Evolutionary conservation across 1,139 yeast species (phyloP), one percentile per base, ranked within the genome.

Genomic region (Candida sojae): DNA sequence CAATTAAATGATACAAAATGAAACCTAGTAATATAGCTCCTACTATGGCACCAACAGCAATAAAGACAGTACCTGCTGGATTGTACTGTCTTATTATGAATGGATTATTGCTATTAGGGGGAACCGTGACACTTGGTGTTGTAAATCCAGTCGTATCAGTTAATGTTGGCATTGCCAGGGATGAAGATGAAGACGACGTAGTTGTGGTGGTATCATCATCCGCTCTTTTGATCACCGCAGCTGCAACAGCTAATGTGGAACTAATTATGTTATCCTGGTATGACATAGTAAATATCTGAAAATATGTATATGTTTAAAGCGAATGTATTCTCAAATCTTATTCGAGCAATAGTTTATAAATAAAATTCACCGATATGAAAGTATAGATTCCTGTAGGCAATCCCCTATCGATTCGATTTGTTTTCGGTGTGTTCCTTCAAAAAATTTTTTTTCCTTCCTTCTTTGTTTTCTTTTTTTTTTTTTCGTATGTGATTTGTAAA

Each of bases 41-140:
- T 3, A 85, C 82, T 40, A 84, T 73, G 10, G 85, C 74, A 0
- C 95, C 96, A 29, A 87, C 86, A 0, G 88, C 88, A 52, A 88
- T 88, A 65, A 88, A 88, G 3, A 88, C 91, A 0, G 93, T 85
- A 1, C 96, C 96, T 46, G 79, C 74, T 1, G 90, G 88, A 46
- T 75, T 71, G 32, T 60, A 63, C 10, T 80, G 70, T 44, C 73
- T 66, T 53, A 77, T 65, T 34, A 88, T 73, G 59, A 77, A 84
- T 9, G 96, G 96, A 64, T 88, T 88, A 44, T 70, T 63, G 40
- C 62, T 59, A 35, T 73, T 73, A 28, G 83, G 68, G 0, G 96
- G 96, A 4, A 88, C 86, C 1, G 80, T 71, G n/a, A 86, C 75
- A 0, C 79, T 59, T 0, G 91, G 90, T 0, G 84, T 77, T 10